These are phyloP conservation scores for Colletotrichum abscissum DNA, from an alignment of 2,329 filamentous ascomycete species.

Conservation along the genomic window DNA sequence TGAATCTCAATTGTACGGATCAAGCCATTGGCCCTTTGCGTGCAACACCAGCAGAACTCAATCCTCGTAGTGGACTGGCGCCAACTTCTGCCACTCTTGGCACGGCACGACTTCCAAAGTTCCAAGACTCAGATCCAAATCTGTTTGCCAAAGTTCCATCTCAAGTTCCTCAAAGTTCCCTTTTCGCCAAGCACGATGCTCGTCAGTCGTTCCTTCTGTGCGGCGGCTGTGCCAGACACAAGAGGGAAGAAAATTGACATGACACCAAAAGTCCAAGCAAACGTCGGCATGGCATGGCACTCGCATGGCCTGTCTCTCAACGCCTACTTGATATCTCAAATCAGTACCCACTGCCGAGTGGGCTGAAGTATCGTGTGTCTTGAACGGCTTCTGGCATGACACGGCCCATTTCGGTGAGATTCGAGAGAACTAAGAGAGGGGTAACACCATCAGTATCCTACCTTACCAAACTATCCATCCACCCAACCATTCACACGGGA, in stretches of 20 bases:
- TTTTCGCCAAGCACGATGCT: background rate
- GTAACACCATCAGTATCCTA: background rate
- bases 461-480: background rate
- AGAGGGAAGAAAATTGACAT: too few species aligned
- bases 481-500: background rate
- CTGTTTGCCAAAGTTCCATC: background rate
- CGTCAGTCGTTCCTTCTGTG: background rate
- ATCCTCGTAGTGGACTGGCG: conserved; percentile 1
- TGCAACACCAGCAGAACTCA: conserved; percentile 25
- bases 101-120: background rate
- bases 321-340: background rate
- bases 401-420: background rate
- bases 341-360: background rate
- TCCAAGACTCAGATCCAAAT: too few species aligned
- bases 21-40: background rate
- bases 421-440: background rate
- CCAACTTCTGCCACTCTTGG: background rate
- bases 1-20: background rate
- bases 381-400: background rate
- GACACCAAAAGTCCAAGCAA: background rate
- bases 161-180: background rate
- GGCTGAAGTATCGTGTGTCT: background rate
- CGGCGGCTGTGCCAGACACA: background rate
- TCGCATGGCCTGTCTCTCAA: background rate
- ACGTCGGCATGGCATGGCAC: background rate